Evolutionary conservation across 441 rosid species (phyloP), one percentile per base, ranked within the genome.

Genomic region (Pelargonium myrrhifolium): DNA sequence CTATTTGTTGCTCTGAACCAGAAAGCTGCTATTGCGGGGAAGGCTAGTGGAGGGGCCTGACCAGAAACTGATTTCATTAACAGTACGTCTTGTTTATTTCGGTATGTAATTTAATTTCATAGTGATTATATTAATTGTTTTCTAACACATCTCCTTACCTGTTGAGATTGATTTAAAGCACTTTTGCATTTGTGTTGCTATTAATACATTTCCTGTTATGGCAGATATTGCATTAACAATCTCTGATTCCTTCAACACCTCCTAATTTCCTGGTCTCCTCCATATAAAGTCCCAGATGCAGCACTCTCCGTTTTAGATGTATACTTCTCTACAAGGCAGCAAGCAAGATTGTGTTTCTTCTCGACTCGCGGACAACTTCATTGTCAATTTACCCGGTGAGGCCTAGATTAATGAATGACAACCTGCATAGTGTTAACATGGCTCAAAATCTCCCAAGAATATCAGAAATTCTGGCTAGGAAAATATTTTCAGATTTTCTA

Each of bases 21-120:
- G 94, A 78, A 84, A 72, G 86, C 84, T 74, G 87, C 89, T 71
- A 80, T 87, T 63, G 80, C 88, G 1, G 92, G 87, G 51, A 81
- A 84, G 70, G 89, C 86, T 71, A 83, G 90, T 65, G 91, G 82
- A 72, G 86, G 70, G 39, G 66, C 81, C 75, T 84, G 81, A 82
- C 76, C 62, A 43, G 66, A 73, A 67, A 26, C 58, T 63, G 35
- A 39, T 60, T 53, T 59, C 45, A 70, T 75, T 73, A 66, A 70
- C 70, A 75, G 65, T 76, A 72, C 77, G 86, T 83, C 85, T 64
- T 53, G 51, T 64, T 74, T 71, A 66, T 64, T 40, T 64, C 42
- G 24, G 28, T 18, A 58, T 55, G 11, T 63, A 51, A 12, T 72
- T 49, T 28, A 9, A 49, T 39, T 20, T 14, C 1, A 42, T 40